Evolutionary conservation across 1,139 yeast genomes (phyloP), one percentile per base, ranked within the genome.

Genomic region (Suhomyces ambrosiae): DNA sequence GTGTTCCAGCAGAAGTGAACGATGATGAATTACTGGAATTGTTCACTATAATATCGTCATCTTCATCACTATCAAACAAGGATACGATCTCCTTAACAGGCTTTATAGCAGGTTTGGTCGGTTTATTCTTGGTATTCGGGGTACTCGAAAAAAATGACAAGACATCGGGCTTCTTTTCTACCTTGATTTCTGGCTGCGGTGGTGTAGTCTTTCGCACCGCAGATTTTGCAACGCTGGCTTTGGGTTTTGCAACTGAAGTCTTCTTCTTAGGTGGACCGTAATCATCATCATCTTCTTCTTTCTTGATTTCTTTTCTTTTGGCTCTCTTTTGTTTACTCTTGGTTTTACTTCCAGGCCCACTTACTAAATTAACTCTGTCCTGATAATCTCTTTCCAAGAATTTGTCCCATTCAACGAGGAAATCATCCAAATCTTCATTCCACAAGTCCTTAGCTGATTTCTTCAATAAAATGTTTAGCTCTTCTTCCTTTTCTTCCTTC

Each of bases 361-460:
- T 61, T 5, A 60, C 52, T 45, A 65, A 44, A 25, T 51, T 58
- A 14, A 63, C 52, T 41, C 74, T 60, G 27, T 61, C 68, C 25
- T 49, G 48, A 31, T 47, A 54, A 44, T 71, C 76, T 6, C 48
- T 55, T 8, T 55, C 58, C 43, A 72, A 65, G 58, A 86, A 88
- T 38, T 72, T 67, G 1, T 81, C 75, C 84, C 94, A 92, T 9
- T 74, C 76, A 5, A 49, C 68, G 47, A 79, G 56, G 58, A 92
- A 92, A 1, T 64, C 81, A 43, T 88, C 95, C 52, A 92, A 71
- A 59, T 92, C 98, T 30, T 61, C 74, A 44, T 68, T 76, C 98
- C 98, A 92, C 44, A 92, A 68, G 60, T 89, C 97, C 58, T 87
- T 88, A 16, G 97, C 92, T 5, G 86, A 70, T 54, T 80, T 71